Evolutionary conservation across 441 rosid genomes (phyloP).

Genomic region (Arabidopsis hybrid): DNA sequence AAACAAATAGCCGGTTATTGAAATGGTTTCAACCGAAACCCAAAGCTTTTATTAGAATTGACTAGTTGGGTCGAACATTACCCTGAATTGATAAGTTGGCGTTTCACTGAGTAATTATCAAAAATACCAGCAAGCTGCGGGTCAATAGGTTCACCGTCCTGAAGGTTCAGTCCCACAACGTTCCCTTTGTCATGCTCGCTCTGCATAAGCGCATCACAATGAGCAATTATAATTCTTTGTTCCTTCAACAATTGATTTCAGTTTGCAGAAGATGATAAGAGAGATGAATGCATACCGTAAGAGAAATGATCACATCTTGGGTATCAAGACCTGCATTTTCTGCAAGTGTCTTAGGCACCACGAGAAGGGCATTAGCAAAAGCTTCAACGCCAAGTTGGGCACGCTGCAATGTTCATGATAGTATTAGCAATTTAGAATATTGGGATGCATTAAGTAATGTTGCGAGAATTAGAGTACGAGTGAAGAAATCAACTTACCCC

Average conservation of each 20-base stretch:
- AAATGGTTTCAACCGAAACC: conserved; percentile 21
- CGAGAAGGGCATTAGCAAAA: conserved; percentile 95
- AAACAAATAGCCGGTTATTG: not conserved
- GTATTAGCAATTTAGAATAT: conserved; percentile 14
- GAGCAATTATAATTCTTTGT: not conserved
- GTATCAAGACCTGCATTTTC: conserved; percentile 98
- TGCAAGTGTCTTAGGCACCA: conserved; percentile 91
- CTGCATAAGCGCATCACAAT: conserved; percentile 49
- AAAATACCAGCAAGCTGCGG: conserved; percentile 95
- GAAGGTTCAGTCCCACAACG: conserved; percentile 80
- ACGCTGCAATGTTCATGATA: conserved; percentile 59
- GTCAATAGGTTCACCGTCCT: conserved; percentile 86
- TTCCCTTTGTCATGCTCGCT: conserved; percentile 94
- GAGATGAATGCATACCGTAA: conserved; percentile 55
- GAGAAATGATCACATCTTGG: conserved; percentile 88
- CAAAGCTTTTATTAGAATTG: not conserved
- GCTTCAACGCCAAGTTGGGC: conserved; percentile 98
- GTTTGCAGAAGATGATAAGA: not conserved
- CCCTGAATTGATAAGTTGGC: conserved; percentile 94
- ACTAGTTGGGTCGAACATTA: conserved; percentile 43
- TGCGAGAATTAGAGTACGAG: not conserved
- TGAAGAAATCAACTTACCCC: conserved; percentile 65
- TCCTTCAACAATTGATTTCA: not conserved
- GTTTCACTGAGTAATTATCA: conserved; percentile 94
- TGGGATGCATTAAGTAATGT: not conserved